Percentiles rank a stretch among this genome's conserved stretches.
Evolutionary conservation across 2,329 filamentous ascomycete genomes (phyloP).

Genomic region (Fusarium mangiferae): DNA sequence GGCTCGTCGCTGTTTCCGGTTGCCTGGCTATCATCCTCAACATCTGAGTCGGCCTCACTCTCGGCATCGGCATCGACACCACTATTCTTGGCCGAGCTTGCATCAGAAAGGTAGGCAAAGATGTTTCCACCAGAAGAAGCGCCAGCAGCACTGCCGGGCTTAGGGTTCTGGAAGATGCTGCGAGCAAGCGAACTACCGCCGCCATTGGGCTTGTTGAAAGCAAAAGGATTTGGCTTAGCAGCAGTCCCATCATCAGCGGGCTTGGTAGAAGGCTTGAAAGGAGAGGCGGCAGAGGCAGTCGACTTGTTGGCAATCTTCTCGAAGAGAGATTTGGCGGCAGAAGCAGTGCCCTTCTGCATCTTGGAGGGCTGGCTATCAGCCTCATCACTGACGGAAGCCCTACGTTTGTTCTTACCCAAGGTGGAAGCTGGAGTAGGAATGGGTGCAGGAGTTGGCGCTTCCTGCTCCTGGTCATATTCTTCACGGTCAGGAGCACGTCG

Average conservation of each 20-base stretch:
- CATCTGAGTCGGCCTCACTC: constrained; percentile 57
- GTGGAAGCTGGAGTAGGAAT: constrained; percentile 42
- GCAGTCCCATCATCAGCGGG: constrained; percentile 40
- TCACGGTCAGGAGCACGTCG: constrained; percentile 58
- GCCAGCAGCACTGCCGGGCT: constrained; percentile 45
- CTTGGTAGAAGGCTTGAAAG: constrained; percentile 48
- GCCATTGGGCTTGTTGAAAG: constrained; percentile 50
- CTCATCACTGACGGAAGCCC: constrained; percentile 57
- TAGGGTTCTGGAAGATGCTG: constrained; percentile 56
- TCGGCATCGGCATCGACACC: constrained; percentile 60
- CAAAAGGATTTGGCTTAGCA: constrained; percentile 49
- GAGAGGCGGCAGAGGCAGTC: constrained; percentile 47
- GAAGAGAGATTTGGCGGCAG: constrained; percentile 65
- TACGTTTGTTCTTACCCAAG: constrained; percentile 63
- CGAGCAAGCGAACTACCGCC: constrained; percentile 49
- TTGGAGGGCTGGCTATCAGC: constrained; percentile 62
- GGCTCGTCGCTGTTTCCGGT: constrained; percentile 56
- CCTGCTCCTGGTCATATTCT: constrained; percentile 52
- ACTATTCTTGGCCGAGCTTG: constrained; percentile 65
- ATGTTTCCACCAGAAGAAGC: constrained; percentile 58
- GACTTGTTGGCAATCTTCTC: constrained; percentile 67
- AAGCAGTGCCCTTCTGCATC: constrained; percentile 61
- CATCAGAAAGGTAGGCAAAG: constrained; percentile 69
- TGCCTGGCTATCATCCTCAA: constrained; percentile 54
- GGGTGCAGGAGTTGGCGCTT: constrained; percentile 51